These are phyloP conservation scores for Musa balbisiana DNA, from an alignment of 202 grass and related monocot genomes.

Conservation along the genomic window DNA sequence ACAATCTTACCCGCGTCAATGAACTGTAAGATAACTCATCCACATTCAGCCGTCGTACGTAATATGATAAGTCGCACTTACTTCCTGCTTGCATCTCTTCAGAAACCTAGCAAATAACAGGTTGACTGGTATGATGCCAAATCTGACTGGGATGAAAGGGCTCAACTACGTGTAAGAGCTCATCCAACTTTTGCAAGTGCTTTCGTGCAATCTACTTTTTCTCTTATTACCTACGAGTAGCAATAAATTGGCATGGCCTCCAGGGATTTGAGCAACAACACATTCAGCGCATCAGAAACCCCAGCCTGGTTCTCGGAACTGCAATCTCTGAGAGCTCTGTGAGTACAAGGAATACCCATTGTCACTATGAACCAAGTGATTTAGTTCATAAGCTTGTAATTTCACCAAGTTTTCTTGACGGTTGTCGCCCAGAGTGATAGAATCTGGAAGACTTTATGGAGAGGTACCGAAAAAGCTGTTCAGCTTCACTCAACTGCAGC, in stretches of 20 bases:
- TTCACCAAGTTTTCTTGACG: not conserved
- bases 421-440: slow-evolving; percentile 53
- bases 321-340: slow-evolving; percentile 59
- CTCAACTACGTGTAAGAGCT: slow-evolving; percentile 82
- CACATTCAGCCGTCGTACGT: no score
- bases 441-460: slow-evolving; percentile 66
- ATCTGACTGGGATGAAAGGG: slow-evolving; percentile 53
- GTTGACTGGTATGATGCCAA: slow-evolving; percentile 55
- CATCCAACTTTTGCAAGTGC: not conserved
- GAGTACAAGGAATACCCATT: slow-evolving; percentile 23
- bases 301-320: slow-evolving; percentile 71
- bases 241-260: not conserved
- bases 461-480: slow-evolving; percentile 47
- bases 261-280: slow-evolving; percentile 96
- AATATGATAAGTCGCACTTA: not conserved
- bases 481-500: slow-evolving; percentile 52
- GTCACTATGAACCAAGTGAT: not conserved
- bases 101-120: slow-evolving; percentile 90
- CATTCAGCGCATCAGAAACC: slow-evolving; percentile 58
- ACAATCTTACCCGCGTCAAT: slow-evolving; percentile 52
- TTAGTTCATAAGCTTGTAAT: not conserved
- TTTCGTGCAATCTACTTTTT: not conserved
- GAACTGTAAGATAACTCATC: slow-evolving; percentile 54
- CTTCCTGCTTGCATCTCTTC: slow-evolving; percentile 17
- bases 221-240: not conserved